Conservation (phyloP, 495 filamentous ascomycete species). For the Penicillium daleae region DNA sequence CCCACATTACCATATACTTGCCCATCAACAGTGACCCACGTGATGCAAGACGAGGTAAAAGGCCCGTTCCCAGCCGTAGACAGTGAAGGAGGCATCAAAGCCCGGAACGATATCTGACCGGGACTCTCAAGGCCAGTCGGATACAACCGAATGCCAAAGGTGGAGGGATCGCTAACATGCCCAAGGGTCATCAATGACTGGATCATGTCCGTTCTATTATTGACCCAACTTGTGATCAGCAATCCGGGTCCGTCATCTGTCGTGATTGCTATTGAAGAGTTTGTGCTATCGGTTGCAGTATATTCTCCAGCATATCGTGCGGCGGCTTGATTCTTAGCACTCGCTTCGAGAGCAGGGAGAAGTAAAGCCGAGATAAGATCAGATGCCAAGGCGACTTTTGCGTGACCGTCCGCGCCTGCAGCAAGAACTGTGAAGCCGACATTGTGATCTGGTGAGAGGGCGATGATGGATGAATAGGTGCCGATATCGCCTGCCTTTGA, state of each 20-base stretch:
- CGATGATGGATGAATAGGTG: conserved; percentile 49
- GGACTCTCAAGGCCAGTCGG: conserved; percentile 41
- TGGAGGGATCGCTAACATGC: conserved; percentile 3
- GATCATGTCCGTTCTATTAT: conserved; percentile 45
- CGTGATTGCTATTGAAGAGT: conserved; percentile 47
- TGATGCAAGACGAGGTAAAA: conserved; percentile 25
- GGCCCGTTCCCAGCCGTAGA: conserved; percentile 23
- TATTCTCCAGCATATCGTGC: conserved; percentile 46
- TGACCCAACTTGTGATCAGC: conserved; percentile 41
- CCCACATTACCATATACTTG: conserved; percentile 37
- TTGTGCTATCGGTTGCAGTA: conserved; percentile 20
- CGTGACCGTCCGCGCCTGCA: conserved; percentile 38
- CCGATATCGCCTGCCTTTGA: conserved; percentile 57
- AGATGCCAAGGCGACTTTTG: conserved; percentile 16
- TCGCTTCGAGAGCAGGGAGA: conserved; percentile 50
- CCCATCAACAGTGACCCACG: conserved; percentile 35
- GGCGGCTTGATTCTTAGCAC: conserved; percentile 44
- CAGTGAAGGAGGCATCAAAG: conserved; percentile 40
- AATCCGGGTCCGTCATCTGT: conserved; percentile 50
- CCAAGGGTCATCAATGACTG: conserved; percentile 25
- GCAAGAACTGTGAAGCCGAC: conserved; percentile 55
- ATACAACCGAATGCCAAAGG: conserved; percentile 48
- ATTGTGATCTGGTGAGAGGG: conserved; percentile 55
- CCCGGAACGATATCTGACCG: conserved; percentile 47
- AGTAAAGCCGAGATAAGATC: conserved; percentile 41